Base-by-base conservation (phyloP, 306 rosid genomes). In the Malus fusca region DNA sequence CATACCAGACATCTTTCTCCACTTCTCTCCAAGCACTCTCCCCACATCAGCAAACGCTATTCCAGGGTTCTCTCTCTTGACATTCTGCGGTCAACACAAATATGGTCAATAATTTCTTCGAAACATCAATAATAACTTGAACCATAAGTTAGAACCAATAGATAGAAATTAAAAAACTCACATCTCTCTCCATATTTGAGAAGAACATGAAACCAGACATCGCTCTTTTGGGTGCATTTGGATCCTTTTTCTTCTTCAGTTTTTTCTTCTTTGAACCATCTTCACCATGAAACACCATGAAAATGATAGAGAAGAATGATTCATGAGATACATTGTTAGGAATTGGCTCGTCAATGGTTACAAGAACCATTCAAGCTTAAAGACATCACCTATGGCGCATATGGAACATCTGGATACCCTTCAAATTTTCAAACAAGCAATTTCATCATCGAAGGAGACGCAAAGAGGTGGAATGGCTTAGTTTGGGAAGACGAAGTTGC, bases 191-290 rank as follows among this genome's bases (percentile, higher is more conserved):
- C 93, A 87, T 88, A 42, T 90, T 83, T 70, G 97, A 92, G 83
- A 92, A 96, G 91, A 96, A 96, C 98, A 96, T 96, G 91, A 92
- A 96, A 85, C 97, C 93, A 33, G 99, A 83, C 89, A 96, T 25
- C 11, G 97, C 99, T 67, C 99, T 89, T 86, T 96, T 96, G 11
- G 99, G 99, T 46, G 99, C 99, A 80, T 96, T 90, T 30, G 98
- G 99, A 80, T 96, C 99, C 88, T 92, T 96, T 73, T 92, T 95
- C 96, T 90, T 95, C 82, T 92, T 95, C 79, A 78, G 97, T 44
- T 88, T 95, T 79, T 90, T 95, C 93, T 92, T 95, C 81, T 90
- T 88, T 58, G 87, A 81, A 63, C 93, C 96, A 78, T 89, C 99
- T 6, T 89, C 99, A 68, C 33, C 91, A 35, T 35, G 40, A 35